Base-by-base conservation (phyloP, 2,329 filamentous ascomycete genomes). In the Xylariaceae sp. region DNA sequence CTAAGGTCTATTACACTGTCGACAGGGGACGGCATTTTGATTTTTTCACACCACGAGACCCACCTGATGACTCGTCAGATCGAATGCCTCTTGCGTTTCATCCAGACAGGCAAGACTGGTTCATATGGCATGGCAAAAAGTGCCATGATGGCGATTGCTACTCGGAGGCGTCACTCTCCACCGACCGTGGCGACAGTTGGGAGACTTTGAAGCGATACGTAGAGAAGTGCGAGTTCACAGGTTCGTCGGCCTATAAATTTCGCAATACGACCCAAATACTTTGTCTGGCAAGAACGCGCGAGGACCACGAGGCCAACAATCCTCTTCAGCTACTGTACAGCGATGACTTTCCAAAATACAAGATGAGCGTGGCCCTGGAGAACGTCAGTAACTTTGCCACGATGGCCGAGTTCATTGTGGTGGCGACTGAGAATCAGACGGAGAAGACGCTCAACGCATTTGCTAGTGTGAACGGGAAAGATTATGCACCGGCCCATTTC, bases 361-460 rank as follows among this genome's bases (percentile, higher is more conserved):
- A 85, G 60, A 82, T 87, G 65, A 77, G 78, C 14, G 77, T 85
- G 20, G 81, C 85, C 56, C 86, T 89, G 70, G 80, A 84, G 20
- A 83, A 93, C 57, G 89, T 96, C 42, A 85, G 89, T 65, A 88
- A 89, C 64, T 98, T 96, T 73, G 93, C 92, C 2, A 96, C 89
- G 4, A 98, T 97, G 93, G 88, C 89, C 40, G 95, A 99, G 71
- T 99, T 96, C 72, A 95, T 99, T 67, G 85, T 99, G 40, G 89
- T 96, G 48, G 93, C 93, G 1, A 87, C 88, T 5, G 82, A 88
- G 56, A 85, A 92, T 56, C 78, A 86, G 29, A 85, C 89, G 40
- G 79, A 84, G 52, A 79, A 87, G 40, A 89, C 84, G 1, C 78
- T 97, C 57, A 87, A 87, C 59, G 88, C 93, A 32, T 87, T 93